phyloP scores from a whole-genome alignment of 1,139 yeast species.

The Hansenula lynferdii region DNA sequence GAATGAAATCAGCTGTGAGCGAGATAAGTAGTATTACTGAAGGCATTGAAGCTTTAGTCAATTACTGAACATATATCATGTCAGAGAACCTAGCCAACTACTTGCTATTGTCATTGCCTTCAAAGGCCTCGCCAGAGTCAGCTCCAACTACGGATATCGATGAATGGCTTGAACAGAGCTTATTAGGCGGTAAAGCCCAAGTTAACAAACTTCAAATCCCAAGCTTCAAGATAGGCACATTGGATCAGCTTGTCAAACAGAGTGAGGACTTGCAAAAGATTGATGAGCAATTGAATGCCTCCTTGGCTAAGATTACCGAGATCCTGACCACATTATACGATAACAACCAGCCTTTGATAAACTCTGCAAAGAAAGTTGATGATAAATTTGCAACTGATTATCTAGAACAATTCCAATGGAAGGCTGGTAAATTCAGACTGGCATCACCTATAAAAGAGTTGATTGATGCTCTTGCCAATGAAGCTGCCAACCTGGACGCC shows the following conservation, averaged over 20 bases:
- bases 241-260: conserved; percentile 86
- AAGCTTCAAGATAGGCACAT: conserved; percentile 90
- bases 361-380: conserved; percentile 43
- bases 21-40: too few relatives aligned
- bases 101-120: conserved; percentile 41
- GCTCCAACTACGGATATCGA: conserved; percentile 33
- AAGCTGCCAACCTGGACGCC: conserved; percentile 74
- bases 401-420: conserved; percentile 80
- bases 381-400: conserved; percentile 49
- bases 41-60: conserved; percentile 16
- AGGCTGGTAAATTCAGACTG: conserved; percentile 74
- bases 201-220: conserved; percentile 55
- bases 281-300: conserved; percentile 66
- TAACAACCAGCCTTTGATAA: conserved; percentile 35
- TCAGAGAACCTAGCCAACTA: conserved; percentile 19
- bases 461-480: conserved; percentile 64
- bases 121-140: conserved; percentile 42
- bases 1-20: too few relatives aligned
- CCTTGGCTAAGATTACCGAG: conserved; percentile 74
- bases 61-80: conserved; percentile 3
- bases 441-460: conserved; percentile 81
- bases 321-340: conserved; percentile 52
- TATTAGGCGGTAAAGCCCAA: conserved; percentile 30
- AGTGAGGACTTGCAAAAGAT: conserved; percentile 83
- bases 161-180: conserved; percentile 30